Base-by-base conservation (phyloP, 2,329 filamentous ascomycete genomes). In the Apiospora arundinis region DNA sequence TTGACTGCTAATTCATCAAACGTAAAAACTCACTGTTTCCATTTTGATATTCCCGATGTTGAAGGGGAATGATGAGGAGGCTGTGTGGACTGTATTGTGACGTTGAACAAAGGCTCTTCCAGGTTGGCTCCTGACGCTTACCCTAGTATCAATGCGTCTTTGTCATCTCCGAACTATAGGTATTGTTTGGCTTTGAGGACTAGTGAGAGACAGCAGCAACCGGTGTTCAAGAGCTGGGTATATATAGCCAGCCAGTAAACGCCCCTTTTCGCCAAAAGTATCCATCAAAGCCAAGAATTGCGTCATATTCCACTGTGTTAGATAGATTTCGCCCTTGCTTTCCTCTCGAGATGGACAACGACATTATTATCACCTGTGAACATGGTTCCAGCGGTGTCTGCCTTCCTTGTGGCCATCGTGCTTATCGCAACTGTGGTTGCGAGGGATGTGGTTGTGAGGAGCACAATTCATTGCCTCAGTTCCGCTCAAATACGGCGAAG, bases 1-100 rank as follows among this genome's bases (percentile, higher is more conserved):
- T 73, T 73, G 56, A 75, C 72, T 74, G 70, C 72, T 73, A 74
- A 69, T 68, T 72, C 65, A 67, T 45, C 65, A 46, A 44, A 45
- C 40, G 40, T 44, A 67, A 67, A 67, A 67, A 63, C 28, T 46
- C 40, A 8, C n/a, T 28, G 44, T 46, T n/a, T n/a, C 45, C 16
- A 45, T 67, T 9, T 40, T n/a, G 16, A 4, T 9, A 14, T 63
- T 8, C n/a, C 18, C 18, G 18, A 2, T 63, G 32, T 3, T 32
- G 32, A 32, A 32, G 49, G 40, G 32, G n/a, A 37, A 32, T 63
- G 4, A 63, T n/a, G 32, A n/a, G 21, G 21, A 63, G 21, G 32
- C 18, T 40, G 32, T 40, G 32, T 23, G 9, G 9, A n/a, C 21
- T n/a, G 11, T 18, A 40, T 60, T 60, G 52, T 60, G 8, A 37